Evolutionary conservation across 78 protist species (phyloP).

Genomic region (Dictyostelium capitatum): DNA sequence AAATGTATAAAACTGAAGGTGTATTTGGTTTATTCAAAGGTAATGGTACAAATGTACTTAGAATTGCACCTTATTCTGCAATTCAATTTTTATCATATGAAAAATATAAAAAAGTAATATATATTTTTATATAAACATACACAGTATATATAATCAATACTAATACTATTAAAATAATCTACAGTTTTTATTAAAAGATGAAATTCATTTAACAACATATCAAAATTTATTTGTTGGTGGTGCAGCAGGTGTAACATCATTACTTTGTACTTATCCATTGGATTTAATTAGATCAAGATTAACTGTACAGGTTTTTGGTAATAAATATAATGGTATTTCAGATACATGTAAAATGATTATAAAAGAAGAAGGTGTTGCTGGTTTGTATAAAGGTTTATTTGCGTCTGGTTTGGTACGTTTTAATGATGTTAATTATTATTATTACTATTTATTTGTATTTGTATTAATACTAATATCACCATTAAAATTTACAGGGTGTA

Average conservation of each 20-base stretch:
- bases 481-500: constrained; percentile 80
- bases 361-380: constrained; percentile 70
- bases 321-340: constrained; percentile 77
- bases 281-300: constrained; percentile 90
- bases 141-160: no score
- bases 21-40: constrained; percentile 88
- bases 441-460: not conserved
- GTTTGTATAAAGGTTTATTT: constrained; percentile 85
- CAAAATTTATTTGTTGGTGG: constrained; percentile 75
- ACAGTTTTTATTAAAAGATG: constrained; percentile 29
- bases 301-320: constrained; percentile 71
- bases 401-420: constrained; percentile 83
- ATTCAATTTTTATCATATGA: constrained; percentile 83
- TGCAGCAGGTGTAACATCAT: constrained; percentile 86
- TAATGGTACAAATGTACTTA: constrained; percentile 89
- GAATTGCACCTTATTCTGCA: constrained; percentile 85
- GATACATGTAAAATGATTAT: constrained; percentile 63
- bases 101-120: constrained; percentile 64
- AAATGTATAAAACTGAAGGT: constrained; percentile 69
- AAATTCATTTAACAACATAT: constrained; percentile 45
- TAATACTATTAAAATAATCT: not conserved
- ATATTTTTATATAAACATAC: no score
- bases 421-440: not conserved
- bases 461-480: not conserved
- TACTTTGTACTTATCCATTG: constrained; percentile 87